These are phyloP conservation scores for Vanderwaltozyma verrucispora DNA, from an alignment of 805 yeast species.

Conservation along the genomic window DNA sequence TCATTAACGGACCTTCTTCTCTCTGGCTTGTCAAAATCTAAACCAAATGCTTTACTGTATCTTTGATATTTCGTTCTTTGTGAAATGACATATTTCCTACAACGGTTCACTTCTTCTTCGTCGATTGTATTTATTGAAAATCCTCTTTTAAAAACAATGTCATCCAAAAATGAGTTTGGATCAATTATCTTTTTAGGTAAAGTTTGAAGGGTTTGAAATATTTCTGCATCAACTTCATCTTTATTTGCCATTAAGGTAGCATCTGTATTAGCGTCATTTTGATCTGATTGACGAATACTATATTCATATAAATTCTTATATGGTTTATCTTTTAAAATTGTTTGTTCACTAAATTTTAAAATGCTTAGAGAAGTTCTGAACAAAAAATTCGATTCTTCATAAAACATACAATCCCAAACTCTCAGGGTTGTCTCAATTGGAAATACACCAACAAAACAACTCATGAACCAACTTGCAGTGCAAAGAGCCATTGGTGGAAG, in stretches of 20 bases:
- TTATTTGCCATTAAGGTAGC: constrained; percentile 4
- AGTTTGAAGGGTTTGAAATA: constrained; percentile 79
- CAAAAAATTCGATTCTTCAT: constrained; percentile 79
- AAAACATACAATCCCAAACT: constrained; percentile 91
- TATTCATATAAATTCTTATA: constrained; percentile 4
- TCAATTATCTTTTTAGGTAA: constrained; percentile 62
- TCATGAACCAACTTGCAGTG: constrained; percentile 98
- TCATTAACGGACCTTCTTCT: not conserved
- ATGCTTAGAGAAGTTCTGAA: constrained; percentile 76
- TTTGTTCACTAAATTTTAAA: constrained; percentile 34
- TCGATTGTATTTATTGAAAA: constrained; percentile 63
- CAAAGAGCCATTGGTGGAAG: constrained; percentile 87
- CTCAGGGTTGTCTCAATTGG: constrained; percentile 84
- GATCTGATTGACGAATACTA: not conserved
- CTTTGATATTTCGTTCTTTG: constrained; percentile 31
- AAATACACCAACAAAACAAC: constrained; percentile 77
- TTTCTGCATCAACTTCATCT: constrained; percentile 41
- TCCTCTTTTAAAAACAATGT: constrained; percentile 55
- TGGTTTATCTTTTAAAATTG: constrained; percentile 11
- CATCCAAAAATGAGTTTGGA: constrained; percentile 56
- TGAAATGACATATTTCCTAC: constrained; percentile 66
- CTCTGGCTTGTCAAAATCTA: constrained; percentile 1
- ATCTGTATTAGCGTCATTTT: no score
- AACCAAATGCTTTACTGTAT: constrained; percentile 1
- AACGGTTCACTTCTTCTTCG: constrained; percentile 68